Evolutionary conservation across 2,329 filamentous ascomycete species (phyloP), one percentile per base, ranked within the genome.

Genomic region (Thielaviopsis ethacetica): DNA sequence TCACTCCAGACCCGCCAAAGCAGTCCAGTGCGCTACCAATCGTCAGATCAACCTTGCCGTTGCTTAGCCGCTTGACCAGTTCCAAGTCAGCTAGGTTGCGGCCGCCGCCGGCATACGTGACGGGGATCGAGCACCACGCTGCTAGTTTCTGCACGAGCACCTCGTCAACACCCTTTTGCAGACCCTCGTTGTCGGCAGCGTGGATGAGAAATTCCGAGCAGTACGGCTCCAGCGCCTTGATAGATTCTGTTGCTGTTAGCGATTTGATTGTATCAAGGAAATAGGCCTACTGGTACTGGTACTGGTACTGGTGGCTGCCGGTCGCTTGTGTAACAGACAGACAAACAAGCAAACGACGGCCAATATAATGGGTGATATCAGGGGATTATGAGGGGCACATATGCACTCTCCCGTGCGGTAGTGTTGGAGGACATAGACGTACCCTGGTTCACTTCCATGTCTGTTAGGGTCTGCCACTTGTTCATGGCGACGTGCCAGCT

Each of bases 401-500:
- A 34, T 34, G 30, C 30, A 34, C 30, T 9, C 2, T 5, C 30
- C 30, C 30, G 30, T 34, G 10, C 7, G 5, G 30, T 34, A 34
- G 30, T 34, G 30, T 10, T 34, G 30, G 30, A 34, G 30, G 10
- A 10, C 6, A 34, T 34, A 34, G 30, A 64, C 71, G 62, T 72
- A 91, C 91, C 87, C 77, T 87, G 76, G 63, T 85, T 91, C 63
- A 98, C 83, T 69, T 96, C 89, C 83, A 95, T 95, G 67, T 96
- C 88, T 1, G 93, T 97, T 59, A 97, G 85, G 1, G 89, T 95
- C 76, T 97, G 93, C 93, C 93, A 98, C 71, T 95, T 95, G 71
- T 98, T 88, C 85, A 95, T 98, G 59, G 93, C 91, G n/a, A 98
- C 93, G 66, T 87, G 90, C 93, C 93, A 98, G 47, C 75, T 84